A percentile compares a stretch with the other conserved stretches of the same genome.
Conservation (phyloP, 257 asterid genomes). For the Datura wrightii region DNA sequence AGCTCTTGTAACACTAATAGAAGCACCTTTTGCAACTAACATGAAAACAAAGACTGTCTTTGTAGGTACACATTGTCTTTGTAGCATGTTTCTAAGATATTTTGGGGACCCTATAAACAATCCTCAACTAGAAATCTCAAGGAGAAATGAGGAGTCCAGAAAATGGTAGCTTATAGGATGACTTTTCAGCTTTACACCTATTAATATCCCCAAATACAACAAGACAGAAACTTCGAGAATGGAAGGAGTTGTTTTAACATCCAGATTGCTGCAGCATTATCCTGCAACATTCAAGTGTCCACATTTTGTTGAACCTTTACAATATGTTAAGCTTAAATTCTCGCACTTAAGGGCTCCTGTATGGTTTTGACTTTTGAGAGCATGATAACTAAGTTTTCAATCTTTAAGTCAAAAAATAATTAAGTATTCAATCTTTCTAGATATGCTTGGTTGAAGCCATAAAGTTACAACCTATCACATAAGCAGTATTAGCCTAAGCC, state of each 20-base stretch:
- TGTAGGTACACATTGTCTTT: not conserved
- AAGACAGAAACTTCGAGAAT: not conserved
- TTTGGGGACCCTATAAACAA: constrained; percentile 25
- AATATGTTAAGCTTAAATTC: not conserved
- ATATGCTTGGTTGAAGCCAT: constrained; percentile 11
- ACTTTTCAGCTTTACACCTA: not conserved
- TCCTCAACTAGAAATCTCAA: constrained; percentile 10
- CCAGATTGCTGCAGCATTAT: constrained; percentile 25
- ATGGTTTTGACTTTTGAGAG: not conserved
- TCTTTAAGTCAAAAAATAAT: not conserved
- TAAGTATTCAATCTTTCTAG: not conserved
- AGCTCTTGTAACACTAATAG: constrained; percentile 13
- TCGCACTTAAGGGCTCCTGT: not conserved
- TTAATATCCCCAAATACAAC: constrained; percentile 17
- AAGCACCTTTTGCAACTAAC: not conserved
- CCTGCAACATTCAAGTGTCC: constrained; percentile 5
- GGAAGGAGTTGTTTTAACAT: not conserved
- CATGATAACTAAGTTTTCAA: not conserved
- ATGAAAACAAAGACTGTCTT: constrained; percentile 5
- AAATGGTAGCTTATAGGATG: not conserved
- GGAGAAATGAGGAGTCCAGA: constrained; percentile 8
- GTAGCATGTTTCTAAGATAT: not conserved
- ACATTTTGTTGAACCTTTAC: not conserved
- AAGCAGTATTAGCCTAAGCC: not conserved
- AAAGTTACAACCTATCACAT: not conserved